These are phyloP conservation scores for Vairimorpha necatrix DNA, from an alignment of 371 early-diverging fungal genomes.

Conservation along the genomic window DNA sequence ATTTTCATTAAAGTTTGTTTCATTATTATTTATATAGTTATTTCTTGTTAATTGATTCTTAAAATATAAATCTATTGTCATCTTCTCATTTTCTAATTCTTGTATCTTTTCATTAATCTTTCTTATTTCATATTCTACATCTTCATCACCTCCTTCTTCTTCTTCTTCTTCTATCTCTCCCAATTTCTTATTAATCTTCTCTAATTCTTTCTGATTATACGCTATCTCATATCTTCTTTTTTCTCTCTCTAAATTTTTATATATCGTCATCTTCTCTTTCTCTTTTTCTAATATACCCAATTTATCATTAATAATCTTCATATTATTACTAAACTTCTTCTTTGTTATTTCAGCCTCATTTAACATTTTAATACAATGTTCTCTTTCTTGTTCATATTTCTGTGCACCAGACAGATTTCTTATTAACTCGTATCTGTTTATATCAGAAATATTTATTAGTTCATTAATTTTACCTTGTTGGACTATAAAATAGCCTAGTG, in stretches of 20 bases:
- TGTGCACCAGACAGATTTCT: slow-evolving; percentile 94
- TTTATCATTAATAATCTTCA: slow-evolving; percentile 78
- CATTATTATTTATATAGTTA: too few species aligned
- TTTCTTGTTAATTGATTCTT: too few species aligned
- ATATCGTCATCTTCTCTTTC: slow-evolving; percentile 71
- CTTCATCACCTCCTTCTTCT: slow-evolving; percentile 42
- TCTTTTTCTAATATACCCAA: slow-evolving; percentile 80
- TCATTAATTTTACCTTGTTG: slow-evolving; percentile 93
- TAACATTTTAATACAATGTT: slow-evolving; percentile 78
- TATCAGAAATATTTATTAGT: slow-evolving; percentile 82
- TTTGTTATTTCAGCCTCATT: slow-evolving; percentile 73
- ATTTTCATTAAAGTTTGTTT: too few species aligned
- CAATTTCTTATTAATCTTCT: slow-evolving; percentile 66
- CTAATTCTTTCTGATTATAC: slow-evolving; percentile 67
- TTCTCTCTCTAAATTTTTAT: slow-evolving; percentile 63
- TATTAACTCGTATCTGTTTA: slow-evolving; percentile 77
- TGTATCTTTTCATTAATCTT: slow-evolving; percentile 69
- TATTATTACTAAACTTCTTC: slow-evolving; percentile 76
- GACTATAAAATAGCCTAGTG: slow-evolving; percentile 77
- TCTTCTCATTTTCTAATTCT: slow-evolving; percentile 63
- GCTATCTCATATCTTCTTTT: slow-evolving; percentile 64
- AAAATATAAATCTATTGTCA: slow-evolving; percentile 65
- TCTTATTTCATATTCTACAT: slow-evolving; percentile 66
- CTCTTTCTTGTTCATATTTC: slow-evolving; percentile 86
- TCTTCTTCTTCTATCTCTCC: slow-evolving; percentile 43